A percentile compares a stretch with the other conserved stretches of the same genome.
phyloP scores from a whole-genome alignment of 2,329 filamentous ascomycete species.

The Pezicula neosporulosa region DNA sequence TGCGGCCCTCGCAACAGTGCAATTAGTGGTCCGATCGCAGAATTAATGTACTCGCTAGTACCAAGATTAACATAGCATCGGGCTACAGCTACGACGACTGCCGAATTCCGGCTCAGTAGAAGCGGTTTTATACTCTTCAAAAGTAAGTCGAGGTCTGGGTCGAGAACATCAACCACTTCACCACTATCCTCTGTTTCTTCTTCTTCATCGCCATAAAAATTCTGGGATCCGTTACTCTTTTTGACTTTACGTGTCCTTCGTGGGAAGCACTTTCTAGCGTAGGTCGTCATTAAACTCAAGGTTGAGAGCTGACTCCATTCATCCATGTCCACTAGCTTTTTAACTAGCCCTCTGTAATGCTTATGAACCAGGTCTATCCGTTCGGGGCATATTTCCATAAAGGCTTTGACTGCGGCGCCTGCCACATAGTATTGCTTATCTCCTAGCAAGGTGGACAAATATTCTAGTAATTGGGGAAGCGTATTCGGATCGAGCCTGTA shows the following conservation, averaged over 20 bases:
- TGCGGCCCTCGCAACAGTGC: slow-evolving; percentile 80
- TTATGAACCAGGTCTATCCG: slow-evolving; percentile 85
- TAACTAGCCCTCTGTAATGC: slow-evolving; percentile 80
- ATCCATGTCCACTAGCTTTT: slow-evolving; percentile 97
- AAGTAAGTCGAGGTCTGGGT: slow-evolving; percentile 79
- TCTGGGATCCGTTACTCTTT: slow-evolving; percentile 52
- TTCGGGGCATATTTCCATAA: slow-evolving; percentile 85
- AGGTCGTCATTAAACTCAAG: slow-evolving; percentile 76
- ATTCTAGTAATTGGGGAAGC: slow-evolving; percentile 79
- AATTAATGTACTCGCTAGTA: slow-evolving; percentile 69
- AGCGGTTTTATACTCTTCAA: slow-evolving; percentile 79
- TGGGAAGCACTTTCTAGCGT: slow-evolving; percentile 86
- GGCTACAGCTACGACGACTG: slow-evolving; percentile 83
- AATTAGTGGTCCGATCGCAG: slow-evolving; percentile 78
- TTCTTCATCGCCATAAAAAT: slow-evolving; percentile 76
- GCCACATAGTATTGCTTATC: slow-evolving; percentile 98
- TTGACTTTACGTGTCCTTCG: slow-evolving; percentile 56
- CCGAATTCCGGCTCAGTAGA: slow-evolving; percentile 88
- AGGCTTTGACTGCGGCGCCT: slow-evolving; percentile 85
- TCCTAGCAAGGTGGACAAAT: slow-evolving; percentile 72
- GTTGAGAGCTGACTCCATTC: slow-evolving; percentile 94
- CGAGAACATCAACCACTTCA: slow-evolving; percentile 57
- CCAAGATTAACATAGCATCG: slow-evolving; percentile 84
- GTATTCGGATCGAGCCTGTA: slow-evolving; percentile 86
- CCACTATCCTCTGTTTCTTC: slow-evolving; percentile 39